phyloP scores from a whole-genome alignment of 768 basidiomycete genomes.

The Collybia nuda region DNA sequence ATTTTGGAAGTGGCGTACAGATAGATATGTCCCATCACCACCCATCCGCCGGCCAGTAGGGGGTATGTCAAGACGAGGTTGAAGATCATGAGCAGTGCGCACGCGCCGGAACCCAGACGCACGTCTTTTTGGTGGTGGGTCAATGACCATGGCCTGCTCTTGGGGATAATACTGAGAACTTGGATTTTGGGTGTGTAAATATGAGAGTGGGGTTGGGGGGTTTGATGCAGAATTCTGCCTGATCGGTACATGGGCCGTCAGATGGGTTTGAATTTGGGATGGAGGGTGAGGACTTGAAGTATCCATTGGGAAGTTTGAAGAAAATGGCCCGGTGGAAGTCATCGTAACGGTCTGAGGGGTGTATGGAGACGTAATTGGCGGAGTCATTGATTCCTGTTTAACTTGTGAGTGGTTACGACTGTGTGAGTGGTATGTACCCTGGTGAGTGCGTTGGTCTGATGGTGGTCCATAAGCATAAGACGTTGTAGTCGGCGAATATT shows the following conservation, averaged over 20 bases:
- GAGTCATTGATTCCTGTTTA: slow-evolving; percentile 50
- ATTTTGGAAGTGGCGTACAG: slow-evolving; percentile 51
- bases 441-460: slow-evolving; percentile 39
- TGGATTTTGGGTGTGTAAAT: slow-evolving; percentile 52
- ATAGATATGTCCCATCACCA: slow-evolving; percentile 71
- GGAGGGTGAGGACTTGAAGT: slow-evolving; percentile 63
- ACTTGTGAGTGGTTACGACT: slow-evolving; percentile 57
- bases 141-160: slow-evolving; percentile 75
- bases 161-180: slow-evolving; percentile 58
- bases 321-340: slow-evolving; percentile 31
- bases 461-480: slow-evolving; percentile 48
- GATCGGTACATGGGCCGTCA: slow-evolving; percentile 44
- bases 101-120: slow-evolving; percentile 79
- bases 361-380: slow-evolving; percentile 52
- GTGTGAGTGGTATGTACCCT: slow-evolving; percentile 53
- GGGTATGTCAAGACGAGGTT: slow-evolving; percentile 66
- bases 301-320: slow-evolving; percentile 60
- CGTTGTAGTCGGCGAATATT: slow-evolving; percentile 61
- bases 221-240: slow-evolving; percentile 63
- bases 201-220: slow-evolving; percentile 73
- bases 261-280: slow-evolving; percentile 48
- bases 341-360: slow-evolving; percentile 47
- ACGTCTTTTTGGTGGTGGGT: slow-evolving; percentile 61
- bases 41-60: slow-evolving; percentile 75
- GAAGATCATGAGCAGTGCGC: slow-evolving; percentile 73